Evolutionary conservation across 352 stramenopile species (phyloP), one percentile per base, ranked within the genome.

Genomic region (Phytophthora quininea): DNA sequence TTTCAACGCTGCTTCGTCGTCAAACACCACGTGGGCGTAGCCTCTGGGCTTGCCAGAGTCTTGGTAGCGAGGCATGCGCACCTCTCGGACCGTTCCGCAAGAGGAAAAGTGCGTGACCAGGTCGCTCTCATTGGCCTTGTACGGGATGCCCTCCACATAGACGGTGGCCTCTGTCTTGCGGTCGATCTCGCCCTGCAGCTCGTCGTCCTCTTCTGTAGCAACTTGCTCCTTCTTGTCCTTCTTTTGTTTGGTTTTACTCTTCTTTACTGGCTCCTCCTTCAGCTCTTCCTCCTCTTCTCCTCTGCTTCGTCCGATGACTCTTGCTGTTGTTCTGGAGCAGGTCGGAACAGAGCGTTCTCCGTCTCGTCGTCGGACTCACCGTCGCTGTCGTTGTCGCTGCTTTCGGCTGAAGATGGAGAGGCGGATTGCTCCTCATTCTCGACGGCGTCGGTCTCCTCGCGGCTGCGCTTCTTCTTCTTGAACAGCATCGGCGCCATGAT

Each of bases 141-240:
- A 99, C 40, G 96, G 92, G 45, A 99, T 96, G 29, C 97, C 96
- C 77, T 99, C 95, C 40, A 99, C 88, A 74, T 98, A 99, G 35
- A 98, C 86, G 0, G 88, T 96, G 2, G 86, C 86, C 47, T 90
- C 81, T 24, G 85, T 94, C 70, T 96, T 96, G 54, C 82, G 78
- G 4, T 68, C 69, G 31, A 91, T 84, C 67, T 92, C 84, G 31
- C 87, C 64, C 52, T 91, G 71, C 8, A 93, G 54, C 15, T 67
- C 61, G n/a, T 76, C 62, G 31, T 64, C 62, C 43, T 76, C 55
- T n/a, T 74, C 31, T 54, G 54, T 30, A 47, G 19, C 57, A 30
- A 63, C 30, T 24, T 52, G 59, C 32, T 55, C 38, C 49, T 51
- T 42, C 19, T 60, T 52, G 46, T 79, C 67, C 24, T 76, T 69